Base-by-base conservation (phyloP, 305 asterid genomes). In the Fraxinus platypoda region DNA sequence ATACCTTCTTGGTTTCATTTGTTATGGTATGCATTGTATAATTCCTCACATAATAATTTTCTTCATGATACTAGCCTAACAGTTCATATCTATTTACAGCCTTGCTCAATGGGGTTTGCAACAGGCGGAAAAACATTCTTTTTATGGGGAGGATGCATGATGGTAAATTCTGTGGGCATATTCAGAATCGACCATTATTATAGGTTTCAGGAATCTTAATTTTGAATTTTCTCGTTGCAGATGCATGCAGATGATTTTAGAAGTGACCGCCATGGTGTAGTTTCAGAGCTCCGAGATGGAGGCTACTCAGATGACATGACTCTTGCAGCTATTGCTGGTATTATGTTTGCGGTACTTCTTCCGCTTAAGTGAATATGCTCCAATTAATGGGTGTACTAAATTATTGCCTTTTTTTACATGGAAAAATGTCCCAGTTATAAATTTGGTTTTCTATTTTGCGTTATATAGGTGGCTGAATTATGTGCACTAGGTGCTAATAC, bases 81-180 rank as follows among this genome's bases (percentile, higher is more conserved):
- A 72, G 74, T 59, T 75, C 68, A 57, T 82, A 75, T 81, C 77
- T 82, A 28, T 84, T 81, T 84, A 74, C 87, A 96, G 99, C 99
- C 99, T 54, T 96, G 99, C 87, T 96, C 99, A 4, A 96, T 96
- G 99, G 99, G 99, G 85, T 96, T 96, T 87, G 99, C 99, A 62
- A 96, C 99, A 85, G 99, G 98, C 81, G 99, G 99, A 80, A 93
- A 84, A 87, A 96, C 99, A 37, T 96, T 94, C 93, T 96, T 96
- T 86, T 83, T 96, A 77, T 96, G 99, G 99, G 99, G 99, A 85
- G 99, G 99, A 88, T 96, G 99, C 93, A 96, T 96, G 99, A 96
- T 96, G 99, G 99, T 93, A 89, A 89, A 80, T 81, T 79, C 74
- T 87, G 84, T 82, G 52, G 59, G 75, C 75, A 68, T 66, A 80